Evolutionary conservation across 2,329 filamentous ascomycete genomes (phyloP).

Genomic region (Boeremia lycopersici): DNA sequence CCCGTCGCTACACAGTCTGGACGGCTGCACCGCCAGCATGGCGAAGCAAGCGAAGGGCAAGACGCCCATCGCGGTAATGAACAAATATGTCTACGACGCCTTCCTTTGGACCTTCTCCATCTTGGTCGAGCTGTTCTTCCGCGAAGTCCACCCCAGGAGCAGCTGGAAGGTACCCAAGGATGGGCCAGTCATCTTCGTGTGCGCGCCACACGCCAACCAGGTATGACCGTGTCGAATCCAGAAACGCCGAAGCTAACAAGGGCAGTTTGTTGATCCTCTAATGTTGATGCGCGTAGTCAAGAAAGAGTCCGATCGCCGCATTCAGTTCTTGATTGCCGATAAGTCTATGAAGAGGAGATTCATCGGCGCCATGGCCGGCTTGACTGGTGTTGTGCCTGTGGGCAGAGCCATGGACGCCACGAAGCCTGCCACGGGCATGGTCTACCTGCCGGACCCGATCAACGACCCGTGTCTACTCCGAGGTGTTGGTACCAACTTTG

Average conservation of each 20-base stretch:
- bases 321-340: slow-evolving; percentile 91
- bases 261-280: slow-evolving; percentile 90
- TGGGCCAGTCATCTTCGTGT: slow-evolving; percentile 92
- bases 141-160: slow-evolving; percentile 92
- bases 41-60: slow-evolving; percentile 33
- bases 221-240: slow-evolving; percentile 17
- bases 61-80: slow-evolving; percentile 60
- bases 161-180: slow-evolving; percentile 92
- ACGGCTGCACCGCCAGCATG: slow-evolving; percentile 21
- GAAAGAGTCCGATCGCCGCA: slow-evolving; percentile 83
- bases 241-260: slow-evolving; percentile 14
- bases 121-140: slow-evolving; percentile 94
- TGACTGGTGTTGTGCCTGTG: slow-evolving; percentile 90
- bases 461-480: slow-evolving; percentile 82
- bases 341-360: slow-evolving; percentile 92
- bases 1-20: not conserved
- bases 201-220: slow-evolving; percentile 89
- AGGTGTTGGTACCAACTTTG: slow-evolving; percentile 82
- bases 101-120: slow-evolving; percentile 80
- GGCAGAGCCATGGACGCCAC: slow-evolving; percentile 88
- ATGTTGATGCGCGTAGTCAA: slow-evolving; percentile 91
- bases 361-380: slow-evolving; percentile 83
- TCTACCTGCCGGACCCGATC: slow-evolving; percentile 89
- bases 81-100: slow-evolving; percentile 75
- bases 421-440: slow-evolving; percentile 75